Conservation (phyloP, 495 filamentous ascomycete genomes). For the Oleoguttula mirabilis region DNA sequence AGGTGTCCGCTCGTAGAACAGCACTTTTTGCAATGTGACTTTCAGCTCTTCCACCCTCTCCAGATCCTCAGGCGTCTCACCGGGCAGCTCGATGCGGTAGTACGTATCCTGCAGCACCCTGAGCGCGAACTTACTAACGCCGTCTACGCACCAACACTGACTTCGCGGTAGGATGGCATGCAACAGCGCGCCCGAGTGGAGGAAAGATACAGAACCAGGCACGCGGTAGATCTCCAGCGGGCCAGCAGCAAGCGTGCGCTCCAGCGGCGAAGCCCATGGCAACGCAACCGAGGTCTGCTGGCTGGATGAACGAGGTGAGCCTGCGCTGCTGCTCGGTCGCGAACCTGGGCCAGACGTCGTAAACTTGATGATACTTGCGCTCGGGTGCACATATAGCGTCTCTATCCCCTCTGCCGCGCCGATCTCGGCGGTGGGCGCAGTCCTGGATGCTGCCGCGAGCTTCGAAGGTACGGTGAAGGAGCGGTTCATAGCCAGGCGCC, state of each 20-base stretch:
- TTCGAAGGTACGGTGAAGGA: slow-evolving; percentile 48
- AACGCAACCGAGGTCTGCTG: slow-evolving; percentile 37
- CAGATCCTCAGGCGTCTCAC: slow-evolving; percentile 45
- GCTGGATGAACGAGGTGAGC: slow-evolving; percentile 19
- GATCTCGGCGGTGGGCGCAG: slow-evolving; percentile 5
- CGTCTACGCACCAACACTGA: slow-evolving; percentile 86
- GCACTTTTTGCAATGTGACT: slow-evolving; percentile 50
- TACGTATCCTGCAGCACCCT: slow-evolving; percentile 68
- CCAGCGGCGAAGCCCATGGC: slow-evolving; percentile 61
- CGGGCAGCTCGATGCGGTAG: slow-evolving; percentile 78
- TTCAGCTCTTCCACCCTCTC: slow-evolving; percentile 52
- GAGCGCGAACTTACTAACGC: slow-evolving; percentile 67
- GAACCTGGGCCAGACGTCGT: slow-evolving; percentile 17
- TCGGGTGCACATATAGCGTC: slow-evolving; percentile 46
- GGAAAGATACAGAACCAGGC: slow-evolving; percentile 67
- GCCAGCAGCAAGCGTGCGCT: slow-evolving; percentile 71
- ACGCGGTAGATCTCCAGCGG: slow-evolving; percentile 69
- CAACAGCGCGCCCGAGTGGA: slow-evolving; percentile 68
- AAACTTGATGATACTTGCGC: slow-evolving; percentile 37
- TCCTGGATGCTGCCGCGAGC: slow-evolving; percentile 19
- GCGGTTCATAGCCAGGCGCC: slow-evolving; percentile 36
- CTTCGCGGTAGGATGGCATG: slow-evolving; percentile 78
- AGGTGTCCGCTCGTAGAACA: slow-evolving; percentile 75
- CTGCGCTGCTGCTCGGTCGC: slow-evolving; percentile 16
- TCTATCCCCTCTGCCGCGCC: slow-evolving; percentile 41